Base-by-base conservation (phyloP, 2,329 filamentous ascomycete species). In the Calycina herbarum region DNA sequence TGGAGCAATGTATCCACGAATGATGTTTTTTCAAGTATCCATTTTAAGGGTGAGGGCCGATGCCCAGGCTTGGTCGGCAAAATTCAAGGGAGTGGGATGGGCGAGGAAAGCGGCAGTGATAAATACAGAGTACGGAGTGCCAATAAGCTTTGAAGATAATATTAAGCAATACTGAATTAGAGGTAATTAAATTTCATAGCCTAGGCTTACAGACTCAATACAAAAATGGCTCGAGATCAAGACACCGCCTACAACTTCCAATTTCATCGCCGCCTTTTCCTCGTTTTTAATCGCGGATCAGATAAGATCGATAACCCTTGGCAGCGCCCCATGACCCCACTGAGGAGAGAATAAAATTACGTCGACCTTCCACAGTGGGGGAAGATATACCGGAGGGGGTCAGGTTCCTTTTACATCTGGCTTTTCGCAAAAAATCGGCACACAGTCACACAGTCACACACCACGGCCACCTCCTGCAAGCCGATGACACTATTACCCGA, bases 341-440 rank as follows among this genome's bases (percentile, higher is more conserved):
- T 29, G 27, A 3, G 27, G 2, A 29, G 27, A 29, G 27, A 29
- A n/a, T n/a, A 45, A 6, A 45, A 45, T 45, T 45, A 45, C 13
- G 40, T 45, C 15, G 40, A 45, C n/a, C n/a, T 48, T 48, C 45
- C 45, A 51, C 20, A 51, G n/a, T 51, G 45, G 45, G 45, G n/a
- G 20, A 24, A 11, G 45, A 51, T 51, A 27, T 51, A 24, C 6
- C 7, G 45, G 20, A 51, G 10, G 3, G n/a, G 45, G 8, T 20
- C 20, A 20, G 20, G 45, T 2, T 10, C 2, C n/a, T 51, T 51
- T 51, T 8, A 24, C 6, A 51, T 10, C 45, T 51, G n/a, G 45
- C 45, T 51, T 51, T 24, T 3, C 20, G 20, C 20, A 20, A 17
- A 42, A 45, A 45, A n/a, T 45, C 42, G 42, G 20, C 15, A n/a